Base-by-base conservation (phyloP, 192 early-diverging fungal genomes). In the Gamsiella multidivaricata region DNA sequence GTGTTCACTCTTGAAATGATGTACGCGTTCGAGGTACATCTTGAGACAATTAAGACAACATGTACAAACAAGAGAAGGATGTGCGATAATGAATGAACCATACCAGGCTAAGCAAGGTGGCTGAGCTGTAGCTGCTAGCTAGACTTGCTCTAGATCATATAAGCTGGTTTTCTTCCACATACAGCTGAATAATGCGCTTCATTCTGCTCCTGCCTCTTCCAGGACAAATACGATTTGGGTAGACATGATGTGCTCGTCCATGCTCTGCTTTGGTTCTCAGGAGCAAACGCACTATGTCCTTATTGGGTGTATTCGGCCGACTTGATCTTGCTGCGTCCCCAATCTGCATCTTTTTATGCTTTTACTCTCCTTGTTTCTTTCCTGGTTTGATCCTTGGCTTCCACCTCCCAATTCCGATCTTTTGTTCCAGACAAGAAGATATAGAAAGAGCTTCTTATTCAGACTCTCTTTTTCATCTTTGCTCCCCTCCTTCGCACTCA, bases 311-410 rank as follows among this genome's bases (percentile, higher is more conserved):
- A n/a, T n/a, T n/a, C n/a, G n/a, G n/a, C n/a, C n/a, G n/a, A n/a
- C 17, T 46, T 46, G 45, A 46, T 46, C 45, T 18, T 18, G 17
- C 17, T 46, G 45, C 6, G n/a, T n/a, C 41, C 17, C 17, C 41
- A 11, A 11, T 42, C 41, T 42, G 10, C 41, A 42, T 15, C 45
- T 45, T 45, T 33, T 49, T 42, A 31, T 45, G n/a, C 31, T 46
- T 33, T 29, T 36, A 33, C 65, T 54, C 65, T 67, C 54, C 52
- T 57, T 57, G 43, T 56, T 28, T 58, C 65, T 67, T 43, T 46
- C 54, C 31, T 46, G 32, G 59, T 56, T 56, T 56, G 54, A 67
- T 54, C 51, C 28, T 39, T 43, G 26, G 28, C 3, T n/a, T 45
- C 36, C 57, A 3, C 29, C 20, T 49, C 20, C n/a, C 42, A 12